Evolutionary conservation across 306 rosid genomes (phyloP).

Genomic region (Clitoria ternatea): DNA sequence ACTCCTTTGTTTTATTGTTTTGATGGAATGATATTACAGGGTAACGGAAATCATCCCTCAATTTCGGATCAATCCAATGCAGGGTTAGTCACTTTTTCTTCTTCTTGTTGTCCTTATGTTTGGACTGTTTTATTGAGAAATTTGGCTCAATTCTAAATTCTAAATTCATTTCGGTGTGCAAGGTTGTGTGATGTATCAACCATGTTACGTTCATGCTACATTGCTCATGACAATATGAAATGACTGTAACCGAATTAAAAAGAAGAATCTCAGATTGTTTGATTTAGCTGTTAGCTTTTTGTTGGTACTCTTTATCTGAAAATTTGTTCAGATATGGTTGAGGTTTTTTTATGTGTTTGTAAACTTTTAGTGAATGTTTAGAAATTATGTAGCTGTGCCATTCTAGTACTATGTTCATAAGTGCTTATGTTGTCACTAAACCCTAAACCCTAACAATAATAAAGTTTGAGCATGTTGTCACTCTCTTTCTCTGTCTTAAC

Average conservation of each 20-base stretch:
- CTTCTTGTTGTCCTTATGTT: background rate
- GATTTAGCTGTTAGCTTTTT: background rate
- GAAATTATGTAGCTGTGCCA: slow-evolving; percentile 1
- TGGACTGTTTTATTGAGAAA: background rate
- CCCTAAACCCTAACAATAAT: background rate
- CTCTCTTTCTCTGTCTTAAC: background rate
- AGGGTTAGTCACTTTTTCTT: slow-evolving; percentile 7
- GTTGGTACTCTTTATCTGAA: background rate
- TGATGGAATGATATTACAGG: slow-evolving; percentile 20
- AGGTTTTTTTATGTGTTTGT: background rate
- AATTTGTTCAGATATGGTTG: background rate
- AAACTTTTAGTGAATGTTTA: background rate
- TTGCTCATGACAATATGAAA: no score
- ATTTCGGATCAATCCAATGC: slow-evolving; percentile 28
- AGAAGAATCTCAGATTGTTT: no score
- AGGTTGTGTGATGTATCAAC: background rate
- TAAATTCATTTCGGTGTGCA: background rate
- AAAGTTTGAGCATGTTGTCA: background rate
- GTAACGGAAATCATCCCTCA: slow-evolving; percentile 25
- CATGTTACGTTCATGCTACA: no score
- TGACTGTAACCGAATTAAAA: no score
- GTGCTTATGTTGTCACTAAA: background rate
- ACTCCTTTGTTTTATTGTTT: background rate
- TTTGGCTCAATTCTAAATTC: no score
- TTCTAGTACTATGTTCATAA: background rate